Percentiles rank a stretch among this genome's conserved stretches.
phyloP scores from a whole-genome alignment of 495 filamentous ascomycete genomes.

The Neurospora pannonica region DNA sequence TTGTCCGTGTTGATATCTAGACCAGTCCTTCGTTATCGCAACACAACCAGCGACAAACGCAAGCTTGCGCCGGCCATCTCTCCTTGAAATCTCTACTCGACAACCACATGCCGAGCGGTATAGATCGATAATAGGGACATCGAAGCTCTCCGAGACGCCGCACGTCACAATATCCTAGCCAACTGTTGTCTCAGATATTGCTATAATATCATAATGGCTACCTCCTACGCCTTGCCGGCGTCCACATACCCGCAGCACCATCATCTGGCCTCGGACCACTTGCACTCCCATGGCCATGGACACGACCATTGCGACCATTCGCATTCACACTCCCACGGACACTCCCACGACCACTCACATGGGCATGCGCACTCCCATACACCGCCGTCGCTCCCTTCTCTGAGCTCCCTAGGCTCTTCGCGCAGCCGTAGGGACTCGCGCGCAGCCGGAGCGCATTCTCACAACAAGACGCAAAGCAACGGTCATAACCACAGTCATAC shows the following conservation, averaged over 20 bases:
- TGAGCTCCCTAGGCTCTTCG: slow-evolving; percentile 13
- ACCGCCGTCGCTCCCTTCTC: slow-evolving; percentile 16
- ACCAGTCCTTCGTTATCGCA: neutral
- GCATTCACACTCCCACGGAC: slow-evolving; percentile 28
- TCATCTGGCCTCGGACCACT: slow-evolving; percentile 23
- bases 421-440: slow-evolving; percentile 13
- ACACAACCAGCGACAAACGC: neutral
- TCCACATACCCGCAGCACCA: slow-evolving; percentile 37
- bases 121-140: slow-evolving; percentile 7
- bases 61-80: neutral
- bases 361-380: slow-evolving; percentile 25
- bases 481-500: slow-evolving; percentile 20
- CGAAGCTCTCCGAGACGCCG: slow-evolving; percentile 10
- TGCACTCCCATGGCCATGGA: slow-evolving; percentile 15
- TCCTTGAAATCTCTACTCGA: neutral
- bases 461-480: slow-evolving; percentile 16
- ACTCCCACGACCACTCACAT: slow-evolving; percentile 30
- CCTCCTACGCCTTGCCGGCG: slow-evolving; percentile 42
- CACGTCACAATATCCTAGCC: neutral
- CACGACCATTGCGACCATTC: slow-evolving; percentile 26
- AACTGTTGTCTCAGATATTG: neutral
- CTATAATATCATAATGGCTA: slow-evolving; percentile 26
- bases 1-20: neutral
- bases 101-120: neutral
- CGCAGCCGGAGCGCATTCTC: slow-evolving; percentile 13